phyloP scores from a whole-genome alignment of 1,284 basidiomycete species.

The Marasmius fiardii region DNA sequence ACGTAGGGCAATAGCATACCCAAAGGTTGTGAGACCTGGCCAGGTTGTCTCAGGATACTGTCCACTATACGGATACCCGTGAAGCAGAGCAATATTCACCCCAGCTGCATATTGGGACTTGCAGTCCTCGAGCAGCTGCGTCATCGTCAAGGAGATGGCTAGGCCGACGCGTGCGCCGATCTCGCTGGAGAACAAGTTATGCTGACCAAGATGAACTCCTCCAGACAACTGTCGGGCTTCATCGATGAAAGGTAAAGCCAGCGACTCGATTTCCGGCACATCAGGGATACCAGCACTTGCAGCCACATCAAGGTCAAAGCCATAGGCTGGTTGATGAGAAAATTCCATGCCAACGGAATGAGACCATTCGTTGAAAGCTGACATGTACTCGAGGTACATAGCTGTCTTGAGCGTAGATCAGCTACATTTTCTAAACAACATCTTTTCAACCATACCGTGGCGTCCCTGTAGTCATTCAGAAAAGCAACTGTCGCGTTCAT shows the following conservation, averaged over 20 bases:
- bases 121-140: conserved; percentile 14
- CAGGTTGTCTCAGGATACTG: conserved; percentile 12
- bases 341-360: conserved; percentile 7
- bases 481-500: conserved; percentile 9
- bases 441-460: conserved; percentile 6
- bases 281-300: conserved; percentile 11
- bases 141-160: conserved; percentile 11
- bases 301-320: conserved; percentile 14
- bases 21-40: conserved; percentile 7
- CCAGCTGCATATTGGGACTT: conserved; percentile 15
- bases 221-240: conserved; percentile 11
- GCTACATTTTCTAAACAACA: neutral
- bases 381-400: conserved; percentile 13
- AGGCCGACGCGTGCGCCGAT: conserved; percentile 8
- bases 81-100: conserved; percentile 15
- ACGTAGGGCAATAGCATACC: neutral
- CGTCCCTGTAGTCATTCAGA: conserved; percentile 12
- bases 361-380: conserved; percentile 11
- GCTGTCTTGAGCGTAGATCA: conserved; percentile 4
- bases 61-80: conserved; percentile 9
- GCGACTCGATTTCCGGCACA: neutral
- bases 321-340: conserved; percentile 13
- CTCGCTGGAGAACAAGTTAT: neutral
- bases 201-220: neutral
- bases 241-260: neutral